Base-by-base conservation (phyloP, 1,284 basidiomycete species). In the Irpex lacteus region DNA sequence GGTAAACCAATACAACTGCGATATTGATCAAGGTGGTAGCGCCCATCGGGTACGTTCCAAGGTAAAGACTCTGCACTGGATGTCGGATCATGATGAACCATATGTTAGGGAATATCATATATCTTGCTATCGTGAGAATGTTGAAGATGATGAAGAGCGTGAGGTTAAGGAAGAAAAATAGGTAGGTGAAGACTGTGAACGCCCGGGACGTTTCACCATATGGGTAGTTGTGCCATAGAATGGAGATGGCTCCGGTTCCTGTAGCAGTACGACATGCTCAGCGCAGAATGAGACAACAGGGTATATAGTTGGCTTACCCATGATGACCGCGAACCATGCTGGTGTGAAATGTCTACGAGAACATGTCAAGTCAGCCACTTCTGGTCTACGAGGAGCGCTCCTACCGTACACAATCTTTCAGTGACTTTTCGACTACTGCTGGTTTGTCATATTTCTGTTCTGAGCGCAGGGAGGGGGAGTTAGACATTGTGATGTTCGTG, bases 41-140 rank as follows among this genome's bases (percentile, higher is more conserved):
- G 8, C 85, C 87, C 86, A 90, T 89, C 0, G 87, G 82, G 64
- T 85, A 77, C 15, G 81, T 79, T 4, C 88, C 87, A 38, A 89
- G 73, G 67, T 83, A 90, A 60, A 90, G 77, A 65, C 86, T 83
- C 63, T 90, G 85, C 0, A 79, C 75, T 0, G 83, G 81, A 68
- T 90, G 85, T 13, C 70, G 74, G 53, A 85, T 66, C 78, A 75
- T 74, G 11, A 71, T 67, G 19, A 67, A 61, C 71, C 73, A 75
- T 0, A 70, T 64, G 44, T 66, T 61, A 26, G 85, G 85, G 71
- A 81, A 89, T 56, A 83, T 70, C 1, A 75, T 66, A 69, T 87
- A 88, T 61, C 87, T 77, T 5, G 77, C 73, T 2, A 76, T 63
- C 2, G 80, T 81, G 21, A 77, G 71, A 2, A 65, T 60, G 13